A percentile compares a stretch with the other conserved stretches of the same genome.
These are phyloP conservation scores for Verticillium dahliae DNA, from an alignment of 2,329 filamentous ascomycete genomes.

Conservation along the genomic window DNA sequence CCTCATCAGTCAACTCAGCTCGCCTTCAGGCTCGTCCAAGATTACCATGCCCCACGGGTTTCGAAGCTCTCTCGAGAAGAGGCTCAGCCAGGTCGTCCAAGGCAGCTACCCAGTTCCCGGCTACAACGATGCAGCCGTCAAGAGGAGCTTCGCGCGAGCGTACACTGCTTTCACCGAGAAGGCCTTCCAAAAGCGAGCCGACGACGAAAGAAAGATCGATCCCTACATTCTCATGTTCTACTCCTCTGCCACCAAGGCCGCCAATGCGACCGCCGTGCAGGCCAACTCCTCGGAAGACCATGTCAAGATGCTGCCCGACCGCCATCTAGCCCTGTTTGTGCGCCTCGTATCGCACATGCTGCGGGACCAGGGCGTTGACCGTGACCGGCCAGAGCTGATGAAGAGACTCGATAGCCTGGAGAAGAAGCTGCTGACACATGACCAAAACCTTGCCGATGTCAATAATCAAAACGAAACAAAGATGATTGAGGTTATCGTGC, in stretches of 20 bases:
- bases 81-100: conserved; percentile 72
- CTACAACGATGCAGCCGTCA: conserved; percentile 84
- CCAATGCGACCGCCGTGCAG: conserved; percentile 72
- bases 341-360: conserved; percentile 75
- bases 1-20: conserved; percentile 78
- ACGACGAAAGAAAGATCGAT: conserved; percentile 89
- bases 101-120: conserved; percentile 80
- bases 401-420: conserved; percentile 74
- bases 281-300: conserved; percentile 74
- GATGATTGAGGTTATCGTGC: conserved; percentile 74
- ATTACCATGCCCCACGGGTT: conserved; percentile 54
- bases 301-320: conserved; percentile 88
- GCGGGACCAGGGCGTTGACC: conserved; percentile 76
- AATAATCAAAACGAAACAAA: conserved; percentile 52
- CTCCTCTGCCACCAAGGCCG: conserved; percentile 79
- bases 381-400: conserved; percentile 79
- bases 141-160: conserved; percentile 89
- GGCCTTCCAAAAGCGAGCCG: conserved; percentile 81
- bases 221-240: conserved; percentile 95
- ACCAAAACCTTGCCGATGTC: conserved; percentile 74
- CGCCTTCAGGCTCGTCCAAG: conserved; percentile 34
- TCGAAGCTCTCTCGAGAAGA: conserved; percentile 52
- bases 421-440: conserved; percentile 87
- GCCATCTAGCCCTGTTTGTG: conserved; percentile 91
- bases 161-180: conserved; percentile 89